Evolutionary conservation across 768 basidiomycete species (phyloP).

Genomic region (Russula abietina): DNA sequence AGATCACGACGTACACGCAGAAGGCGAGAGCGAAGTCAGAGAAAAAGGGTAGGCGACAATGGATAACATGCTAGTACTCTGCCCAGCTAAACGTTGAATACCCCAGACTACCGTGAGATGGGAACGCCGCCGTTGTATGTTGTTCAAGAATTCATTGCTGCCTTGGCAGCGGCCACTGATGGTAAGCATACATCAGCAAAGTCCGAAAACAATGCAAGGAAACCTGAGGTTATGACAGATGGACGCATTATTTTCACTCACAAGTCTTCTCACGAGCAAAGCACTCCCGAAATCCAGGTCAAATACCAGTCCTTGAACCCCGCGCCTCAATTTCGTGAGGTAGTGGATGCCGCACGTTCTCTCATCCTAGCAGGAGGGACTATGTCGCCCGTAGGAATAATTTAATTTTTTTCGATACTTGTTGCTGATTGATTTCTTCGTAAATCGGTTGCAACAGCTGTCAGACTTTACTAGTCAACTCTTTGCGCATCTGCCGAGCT

Average conservation of each 20-base stretch:
- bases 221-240: conserved; percentile 40
- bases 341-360: conserved; percentile 72
- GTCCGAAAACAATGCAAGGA: not conserved
- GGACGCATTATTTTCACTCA: conserved; percentile 57
- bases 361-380: conserved; percentile 95
- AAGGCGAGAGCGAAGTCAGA: conserved; percentile 29
- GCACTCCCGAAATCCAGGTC: conserved; percentile 43
- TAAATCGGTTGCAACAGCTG: conserved; percentile 45
- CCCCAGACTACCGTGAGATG: not conserved
- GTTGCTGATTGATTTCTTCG: not conserved
- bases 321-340: conserved; percentile 75
- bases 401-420: conserved; percentile 18
- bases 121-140: conserved; percentile 64
- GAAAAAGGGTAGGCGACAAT: conserved; percentile 25
- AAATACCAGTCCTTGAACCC: conserved; percentile 94
- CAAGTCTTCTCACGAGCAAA: conserved; percentile 35
- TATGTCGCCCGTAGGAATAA: conserved; percentile 83
- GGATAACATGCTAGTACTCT: not conserved
- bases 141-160: conserved; percentile 73
- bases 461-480: conserved; percentile 81
- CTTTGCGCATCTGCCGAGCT: conserved; percentile 56
- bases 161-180: conserved; percentile 72
- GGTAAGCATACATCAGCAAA: conserved; percentile 36
- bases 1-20: conserved; percentile 75
- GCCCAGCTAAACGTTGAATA: not conserved